Percentiles rank a stretch among this genome's conserved stretches.
Evolutionary conservation across 129 eudicot genomes (phyloP).

Genomic region (Escallonia rubra): DNA sequence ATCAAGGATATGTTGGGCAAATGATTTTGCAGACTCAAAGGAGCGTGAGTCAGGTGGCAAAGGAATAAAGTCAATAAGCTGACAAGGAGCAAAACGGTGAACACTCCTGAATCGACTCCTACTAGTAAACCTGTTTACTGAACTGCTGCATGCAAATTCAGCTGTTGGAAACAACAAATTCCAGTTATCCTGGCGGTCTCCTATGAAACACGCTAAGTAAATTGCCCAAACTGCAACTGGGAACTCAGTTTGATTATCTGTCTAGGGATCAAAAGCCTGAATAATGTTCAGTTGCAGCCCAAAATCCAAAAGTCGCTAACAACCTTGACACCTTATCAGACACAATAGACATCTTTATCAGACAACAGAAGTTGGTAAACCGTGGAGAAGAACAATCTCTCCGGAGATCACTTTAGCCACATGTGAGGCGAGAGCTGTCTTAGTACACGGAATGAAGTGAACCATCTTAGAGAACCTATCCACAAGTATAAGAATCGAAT

Average conservation of each 20-base stretch:
- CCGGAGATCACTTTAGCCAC: conserved; percentile 5
- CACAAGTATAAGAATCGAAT: background rate
- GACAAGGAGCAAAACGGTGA: background rate
- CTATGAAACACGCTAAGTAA: background rate
- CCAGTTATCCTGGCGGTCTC: background rate
- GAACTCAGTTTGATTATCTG: background rate
- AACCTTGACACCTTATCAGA: background rate
- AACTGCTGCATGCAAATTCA: background rate
- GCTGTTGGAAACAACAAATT: background rate
- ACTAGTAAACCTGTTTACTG: background rate
- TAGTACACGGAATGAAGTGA: conserved; percentile 2
- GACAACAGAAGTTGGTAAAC: background rate
- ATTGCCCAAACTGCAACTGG: background rate
- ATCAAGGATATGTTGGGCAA: too few species aligned
- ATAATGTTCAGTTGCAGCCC: background rate
- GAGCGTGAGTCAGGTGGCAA: background rate
- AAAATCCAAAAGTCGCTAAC: background rate
- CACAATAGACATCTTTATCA: background rate
- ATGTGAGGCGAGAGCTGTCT: background rate
- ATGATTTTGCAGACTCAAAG: background rate
- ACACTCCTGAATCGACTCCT: background rate
- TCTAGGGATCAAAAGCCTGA: background rate
- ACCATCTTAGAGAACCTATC: conserved; percentile 8
- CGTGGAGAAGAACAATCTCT: background rate
- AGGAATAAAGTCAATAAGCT: background rate